phyloP scores from a whole-genome alignment of 176 grass and related monocot species.

The Raddia distichophylla region DNA sequence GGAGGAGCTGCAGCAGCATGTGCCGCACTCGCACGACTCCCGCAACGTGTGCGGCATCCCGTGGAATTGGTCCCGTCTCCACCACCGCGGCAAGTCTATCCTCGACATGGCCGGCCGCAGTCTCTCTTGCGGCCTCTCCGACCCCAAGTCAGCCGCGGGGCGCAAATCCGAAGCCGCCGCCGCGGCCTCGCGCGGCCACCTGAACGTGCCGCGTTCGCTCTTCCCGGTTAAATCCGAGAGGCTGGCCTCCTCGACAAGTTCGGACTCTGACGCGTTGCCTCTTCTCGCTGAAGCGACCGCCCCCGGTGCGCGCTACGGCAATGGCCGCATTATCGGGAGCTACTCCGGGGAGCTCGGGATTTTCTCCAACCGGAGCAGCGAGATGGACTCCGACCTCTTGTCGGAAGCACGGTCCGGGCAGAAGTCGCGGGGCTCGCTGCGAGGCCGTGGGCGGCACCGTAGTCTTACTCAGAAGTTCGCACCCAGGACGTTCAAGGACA shows the following conservation, averaged over 20 bases:
- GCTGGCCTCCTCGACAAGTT: slow-evolving; percentile 68
- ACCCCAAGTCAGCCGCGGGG: slow-evolving; percentile 54
- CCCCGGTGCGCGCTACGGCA: slow-evolving; percentile 29
- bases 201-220: slow-evolving; percentile 42
- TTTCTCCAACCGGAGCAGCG: slow-evolving; percentile 75
- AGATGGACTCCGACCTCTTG: slow-evolving; percentile 65
- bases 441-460: slow-evolving; percentile 56
- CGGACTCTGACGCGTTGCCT: slow-evolving; percentile 74
- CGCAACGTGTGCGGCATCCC: slow-evolving; percentile 92
- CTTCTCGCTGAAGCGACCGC: slow-evolving; percentile 57
- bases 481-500: slow-evolving; percentile 75
- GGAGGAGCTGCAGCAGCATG: slow-evolving; percentile 54
- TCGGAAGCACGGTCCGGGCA: slow-evolving; percentile 49
- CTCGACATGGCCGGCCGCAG: slow-evolving; percentile 72
- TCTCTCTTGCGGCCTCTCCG: slow-evolving; percentile 79
- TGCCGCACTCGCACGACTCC: slow-evolving; percentile 51
- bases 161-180: slow-evolving; percentile 45
- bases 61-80: slow-evolving; percentile 95
- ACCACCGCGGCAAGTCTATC: slow-evolving; percentile 86
- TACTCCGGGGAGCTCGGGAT: slow-evolving; percentile 83
- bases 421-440: slow-evolving; percentile 39
- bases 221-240: slow-evolving; percentile 56
- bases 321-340: slow-evolving; percentile 40
- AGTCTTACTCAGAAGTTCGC: slow-evolving; percentile 87
- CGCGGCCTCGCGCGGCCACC: slow-evolving; percentile 40